Base-by-base conservation (phyloP, 108 stramenopile genomes). In the Nitzschia putrida region DNA sequence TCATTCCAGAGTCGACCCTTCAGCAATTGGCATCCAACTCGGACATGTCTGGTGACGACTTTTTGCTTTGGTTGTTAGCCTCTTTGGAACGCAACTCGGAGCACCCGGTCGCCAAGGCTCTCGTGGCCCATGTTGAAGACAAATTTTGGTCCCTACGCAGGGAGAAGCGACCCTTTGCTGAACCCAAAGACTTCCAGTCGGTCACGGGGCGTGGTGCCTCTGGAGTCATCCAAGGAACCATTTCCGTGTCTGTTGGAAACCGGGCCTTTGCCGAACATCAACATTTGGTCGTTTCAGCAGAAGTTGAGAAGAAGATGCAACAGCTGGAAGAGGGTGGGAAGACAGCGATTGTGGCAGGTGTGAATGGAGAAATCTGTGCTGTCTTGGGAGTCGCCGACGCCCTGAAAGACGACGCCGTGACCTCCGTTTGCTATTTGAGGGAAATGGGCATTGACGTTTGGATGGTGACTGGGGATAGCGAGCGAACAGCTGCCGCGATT, bases 401-500 rank as follows among this genome's bases (percentile, higher is more conserved):
- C 56, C 59, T 67, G 81, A 97, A 71, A 89, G 91, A 42, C 63
- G 80, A 80, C 79, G 87, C 96, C 7, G 66, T 57, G 5, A 80
- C 94, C 39, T 82, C 90, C 23, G 74, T 97, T 16, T 69, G 57
- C 47, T 78, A 78, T 57, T 80, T 94, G 65, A 77, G 80, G 14
- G 66, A 83, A 51, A 70, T 85, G 68, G 91, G 89, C 12, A 76
- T 98, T 8, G 91, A 96, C 51, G 93, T 98, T 10, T 98, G 94
- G 94, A 96, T 98, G 95, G 84, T 97, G 53, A 98, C 97, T 0
- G 99, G 99, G 26, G 99, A 99, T 75, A 92, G 97, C 71, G 78
- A 73, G 41, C 66, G 81, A 3, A 96, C 96, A 16, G 98, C 98
- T 16, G 57, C 65, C 45, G 91, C 96, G 39, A 86, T 99, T 26